Evolutionary conservation across 139 green algal species (phyloP).

Genomic region (Tetradesmus lagerheimii): DNA sequence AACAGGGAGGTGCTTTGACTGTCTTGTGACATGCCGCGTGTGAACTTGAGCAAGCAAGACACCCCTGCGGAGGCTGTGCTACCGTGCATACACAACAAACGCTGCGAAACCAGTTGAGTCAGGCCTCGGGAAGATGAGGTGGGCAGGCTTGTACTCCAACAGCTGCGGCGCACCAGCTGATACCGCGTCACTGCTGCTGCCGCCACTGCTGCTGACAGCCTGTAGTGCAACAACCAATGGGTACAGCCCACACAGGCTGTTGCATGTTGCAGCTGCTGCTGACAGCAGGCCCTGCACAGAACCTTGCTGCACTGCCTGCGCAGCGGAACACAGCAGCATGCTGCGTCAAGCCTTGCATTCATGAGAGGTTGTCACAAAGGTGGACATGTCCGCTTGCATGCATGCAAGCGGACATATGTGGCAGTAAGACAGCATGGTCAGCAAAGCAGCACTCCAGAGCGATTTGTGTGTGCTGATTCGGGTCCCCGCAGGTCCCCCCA

Average conservation of each 20-base stretch:
- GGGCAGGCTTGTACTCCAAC: constrained; percentile 29
- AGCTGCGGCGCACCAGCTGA: constrained; percentile 2
- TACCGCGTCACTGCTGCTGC: background rate
- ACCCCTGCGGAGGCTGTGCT: background rate
- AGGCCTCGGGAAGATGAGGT: background rate
- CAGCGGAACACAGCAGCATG: background rate
- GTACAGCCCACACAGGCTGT: constrained; percentile 44
- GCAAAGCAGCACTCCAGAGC: too few species aligned
- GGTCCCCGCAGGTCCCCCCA: too few species aligned
- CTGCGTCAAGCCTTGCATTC: background rate
- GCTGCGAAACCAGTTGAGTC: constrained; percentile 40
- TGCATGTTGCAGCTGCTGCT: constrained; percentile 13
- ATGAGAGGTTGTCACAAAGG: background rate
- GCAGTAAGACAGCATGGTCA: too few species aligned
- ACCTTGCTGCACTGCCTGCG: background rate
- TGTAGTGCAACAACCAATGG: constrained; percentile 25
- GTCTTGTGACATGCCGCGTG: too few species aligned
- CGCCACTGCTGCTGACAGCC: background rate
- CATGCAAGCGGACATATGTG: too few species aligned
- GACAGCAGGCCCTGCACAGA: background rate
- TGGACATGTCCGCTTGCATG: background rate
- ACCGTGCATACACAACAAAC: constrained; percentile 11
- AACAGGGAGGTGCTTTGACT: too few species aligned
- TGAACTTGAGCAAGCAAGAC: too few species aligned
- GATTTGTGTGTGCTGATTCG: too few species aligned